Base-by-base conservation (phyloP, 129 eudicot species). In the Apium graveolens region DNA sequence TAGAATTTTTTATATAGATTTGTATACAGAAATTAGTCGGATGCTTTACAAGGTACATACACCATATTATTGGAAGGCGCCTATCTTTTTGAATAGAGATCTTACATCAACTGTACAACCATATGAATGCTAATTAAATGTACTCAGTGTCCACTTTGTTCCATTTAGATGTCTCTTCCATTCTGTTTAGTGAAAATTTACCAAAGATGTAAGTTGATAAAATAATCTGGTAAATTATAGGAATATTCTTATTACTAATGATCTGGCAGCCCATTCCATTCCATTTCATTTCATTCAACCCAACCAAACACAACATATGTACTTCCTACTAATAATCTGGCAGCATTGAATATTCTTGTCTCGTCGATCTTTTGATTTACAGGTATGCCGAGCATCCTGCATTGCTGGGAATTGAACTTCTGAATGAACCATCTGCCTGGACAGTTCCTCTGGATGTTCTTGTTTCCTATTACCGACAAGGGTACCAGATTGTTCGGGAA, bases 331-430 rank as follows among this genome's bases (percentile, higher is more conserved):
- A 60, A 60, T n/a, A 3, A 60, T 60, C 17, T 1, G 32, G 68
- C 68, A 6, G 68, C 31, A n/a, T 5, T n/a, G 3, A 24, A 57
- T 60, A 21, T 60, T 60, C 14, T 68, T 7, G 41, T 1, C 41
- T 68, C 42, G 14, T 29, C 17, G 3, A 1, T 4, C 42, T 13
- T 29, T n/a, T 5, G 32, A 29, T 70, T 60, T 81, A 71, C 83
- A 88, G 97, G 84, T 91, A 89, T 81, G 88, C 91, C 26, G 77
- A 45, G 7, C 97, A 85, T 82, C 90, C 93, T 77, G 86, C 93
- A 8, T 46, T 91, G 85, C 82, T 89, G 68, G 97, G 93, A 66
- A 86, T 91, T 34, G 96, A 91, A 84, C 91, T 91, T 35, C 60
- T 91, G 70, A 89, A 91, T 45, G 91, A 91, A 82, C 93, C 93